Evolutionary conservation across 495 filamentous ascomycete species (phyloP), one percentile per base, ranked within the genome.

Genomic region (Durotheca rogersii): DNA sequence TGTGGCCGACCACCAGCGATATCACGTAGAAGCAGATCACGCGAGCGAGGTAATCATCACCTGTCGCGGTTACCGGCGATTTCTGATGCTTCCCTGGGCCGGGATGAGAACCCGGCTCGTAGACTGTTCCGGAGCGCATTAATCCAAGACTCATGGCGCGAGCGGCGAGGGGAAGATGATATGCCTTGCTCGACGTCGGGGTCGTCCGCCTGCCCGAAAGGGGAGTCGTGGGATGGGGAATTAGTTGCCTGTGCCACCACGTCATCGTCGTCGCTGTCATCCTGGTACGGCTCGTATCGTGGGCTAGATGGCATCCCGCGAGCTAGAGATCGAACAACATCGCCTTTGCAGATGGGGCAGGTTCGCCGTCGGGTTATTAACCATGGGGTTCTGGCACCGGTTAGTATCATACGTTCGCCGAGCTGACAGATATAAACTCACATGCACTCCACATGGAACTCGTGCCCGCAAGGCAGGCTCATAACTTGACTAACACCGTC

Each of bases 371-470:
- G 85, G 23, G 91, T 96, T 7, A 89, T 95, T 25, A 98, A 72
- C 93, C 93, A 98, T n/a, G 94, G 94, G 10, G 93, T 97, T 65
- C 92, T 97, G 27, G 38, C 29, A 20, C n/a, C 2, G 21, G 60
- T 68, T 27, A 71, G 67, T 47, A 47, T 31, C 31, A 19, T 32
- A 16, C n/a, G n/a, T 6, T 20, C 11, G 1, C 6, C 18, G 10
- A 43, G n/a, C 4, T 35, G 11, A 30, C 16, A 9, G 17, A 23
- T 14, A 29, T 44, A 37, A 25, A 85, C 92, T 86, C 78, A 96
- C 91, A 98, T 97, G 90, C 93, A 98, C 60, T 93, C 90, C 27
- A 76, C 92, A 67, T 98, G 93, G 68, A 98, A 98, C 62, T 98
- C 93, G 64, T 98, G 93, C 16, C 93, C 93, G 70, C 93, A 98